These are phyloP conservation scores for Croton setiger DNA, from an alignment of 441 rosid species.

Conservation along the genomic window DNA sequence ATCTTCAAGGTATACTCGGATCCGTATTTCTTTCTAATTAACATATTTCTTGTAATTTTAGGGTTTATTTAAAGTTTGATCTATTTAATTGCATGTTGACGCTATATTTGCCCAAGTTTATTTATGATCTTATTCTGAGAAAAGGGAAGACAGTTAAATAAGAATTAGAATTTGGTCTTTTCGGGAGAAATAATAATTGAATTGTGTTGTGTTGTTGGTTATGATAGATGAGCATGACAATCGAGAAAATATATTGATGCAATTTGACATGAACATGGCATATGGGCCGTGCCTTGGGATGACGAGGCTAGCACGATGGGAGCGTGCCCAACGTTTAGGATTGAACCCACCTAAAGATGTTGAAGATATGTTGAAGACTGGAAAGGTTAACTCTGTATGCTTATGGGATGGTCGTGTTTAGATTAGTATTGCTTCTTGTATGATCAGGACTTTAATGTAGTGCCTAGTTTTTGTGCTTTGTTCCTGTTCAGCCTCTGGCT, in stretches of 20 bases:
- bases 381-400: slow-evolving; percentile 35
- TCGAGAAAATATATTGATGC: slow-evolving; percentile 43
- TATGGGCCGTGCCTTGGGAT: slow-evolving; percentile 71
- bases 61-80: not conserved
- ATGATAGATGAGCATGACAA: slow-evolving; percentile 36
- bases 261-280: slow-evolving; percentile 67
- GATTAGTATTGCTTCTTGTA: slow-evolving; percentile 2
- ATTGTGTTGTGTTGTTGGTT: slow-evolving; percentile 5
- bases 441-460: not conserved
- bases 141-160: not conserved
- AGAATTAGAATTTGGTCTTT: not conserved
- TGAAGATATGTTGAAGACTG: slow-evolving; percentile 34
- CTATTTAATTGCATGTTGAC: not conserved
- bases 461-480: not conserved
- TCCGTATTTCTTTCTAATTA: not conserved
- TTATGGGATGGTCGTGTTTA: slow-evolving; percentile 60
- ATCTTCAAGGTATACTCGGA: slow-evolving; percentile 35
- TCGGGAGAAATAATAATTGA: slow-evolving; percentile 3
- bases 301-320: slow-evolving; percentile 54
- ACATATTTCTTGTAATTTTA: not conserved
- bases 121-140: not conserved
- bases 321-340: slow-evolving; percentile 55
- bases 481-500: slow-evolving; percentile 33
- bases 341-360: slow-evolving; percentile 53
- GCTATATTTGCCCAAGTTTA: not conserved